These are phyloP conservation scores for Leptodermis oblonga DNA, from an alignment of 257 asterid genomes.

Conservation along the genomic window DNA sequence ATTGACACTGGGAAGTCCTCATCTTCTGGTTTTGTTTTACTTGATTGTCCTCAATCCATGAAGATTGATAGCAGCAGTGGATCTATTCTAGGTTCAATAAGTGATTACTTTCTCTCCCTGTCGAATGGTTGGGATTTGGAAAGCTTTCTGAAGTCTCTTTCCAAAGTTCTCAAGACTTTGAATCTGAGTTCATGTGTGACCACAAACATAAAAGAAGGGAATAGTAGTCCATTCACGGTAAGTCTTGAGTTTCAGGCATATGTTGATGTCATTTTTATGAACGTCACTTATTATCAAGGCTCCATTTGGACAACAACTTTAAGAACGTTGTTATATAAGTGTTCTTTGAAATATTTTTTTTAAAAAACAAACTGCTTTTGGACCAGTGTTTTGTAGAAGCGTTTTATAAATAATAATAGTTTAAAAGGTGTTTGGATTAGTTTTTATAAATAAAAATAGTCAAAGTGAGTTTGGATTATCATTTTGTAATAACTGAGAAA, in stretches of 20 bases:
- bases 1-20: constrained; percentile 70
- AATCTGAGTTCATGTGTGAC: constrained; percentile 65
- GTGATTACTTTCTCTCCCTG: constrained; percentile 94
- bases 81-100: constrained; percentile 93
- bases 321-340: no score
- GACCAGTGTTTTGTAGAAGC: no score
- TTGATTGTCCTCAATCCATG: constrained; percentile 98
- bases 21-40: constrained; percentile 82
- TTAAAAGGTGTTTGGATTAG: no score
- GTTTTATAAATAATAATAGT: no score
- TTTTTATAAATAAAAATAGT: no score
- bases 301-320: no score
- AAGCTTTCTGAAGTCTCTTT: constrained; percentile 86
- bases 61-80: constrained; percentile 92
- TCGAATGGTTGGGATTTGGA: constrained; percentile 99
- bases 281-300: no score
- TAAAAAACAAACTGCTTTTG: no score
- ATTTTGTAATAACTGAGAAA: no score
- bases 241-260: constrained; percentile 27
- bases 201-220: constrained; percentile 78
- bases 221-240: constrained; percentile 82
- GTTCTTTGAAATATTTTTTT: no score
- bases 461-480: not conserved
- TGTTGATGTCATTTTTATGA: not conserved
- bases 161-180: constrained; percentile 81